Evolutionary conservation across 2,329 filamentous ascomycete species (phyloP).

Genomic region (Colletotrichum falcatum): DNA sequence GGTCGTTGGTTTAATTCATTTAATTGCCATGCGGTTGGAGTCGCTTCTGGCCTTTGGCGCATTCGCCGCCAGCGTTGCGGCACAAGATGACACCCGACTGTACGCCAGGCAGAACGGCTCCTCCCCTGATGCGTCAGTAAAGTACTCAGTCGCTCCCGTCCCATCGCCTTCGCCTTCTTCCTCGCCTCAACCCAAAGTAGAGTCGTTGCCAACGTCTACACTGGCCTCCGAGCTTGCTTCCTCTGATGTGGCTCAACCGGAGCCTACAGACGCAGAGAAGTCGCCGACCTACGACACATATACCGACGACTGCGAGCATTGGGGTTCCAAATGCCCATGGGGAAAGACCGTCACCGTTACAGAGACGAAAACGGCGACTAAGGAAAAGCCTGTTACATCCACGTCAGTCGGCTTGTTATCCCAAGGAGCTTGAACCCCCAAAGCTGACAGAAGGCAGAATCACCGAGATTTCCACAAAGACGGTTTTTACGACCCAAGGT

Average conservation of each 20-base stretch:
- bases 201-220: neutral
- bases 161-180: slow-evolving; percentile 4
- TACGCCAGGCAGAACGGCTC: slow-evolving; percentile 33
- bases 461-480: slow-evolving; percentile 29
- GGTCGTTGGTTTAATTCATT: slow-evolving; percentile 18
- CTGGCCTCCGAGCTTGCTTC: neutral
- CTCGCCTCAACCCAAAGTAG: neutral
- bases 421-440: rapidly evolving
- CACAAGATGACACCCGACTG: slow-evolving; percentile 11
- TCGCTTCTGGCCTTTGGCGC: slow-evolving; percentile 28
- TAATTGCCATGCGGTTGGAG: slow-evolving; percentile 21
- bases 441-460: slow-evolving; percentile 8
- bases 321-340: slow-evolving; percentile 38
- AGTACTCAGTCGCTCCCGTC: slow-evolving; percentile 8
- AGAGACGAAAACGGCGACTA: slow-evolving; percentile 13
- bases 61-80: slow-evolving; percentile 20
- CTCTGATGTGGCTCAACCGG: slow-evolving; percentile 10
- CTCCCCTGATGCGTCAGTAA: neutral
- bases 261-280: slow-evolving; percentile 11
- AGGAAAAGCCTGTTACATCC: slow-evolving; percentile 22
- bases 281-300: slow-evolving; percentile 20
- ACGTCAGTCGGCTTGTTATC: slow-evolving; percentile 7
- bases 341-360: slow-evolving; percentile 29
- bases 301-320: slow-evolving; percentile 34
- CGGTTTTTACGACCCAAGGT: slow-evolving; percentile 29